These are phyloP conservation scores for Eustoma russellianum DNA, from an alignment of 257 asterid species.

Conservation along the genomic window DNA sequence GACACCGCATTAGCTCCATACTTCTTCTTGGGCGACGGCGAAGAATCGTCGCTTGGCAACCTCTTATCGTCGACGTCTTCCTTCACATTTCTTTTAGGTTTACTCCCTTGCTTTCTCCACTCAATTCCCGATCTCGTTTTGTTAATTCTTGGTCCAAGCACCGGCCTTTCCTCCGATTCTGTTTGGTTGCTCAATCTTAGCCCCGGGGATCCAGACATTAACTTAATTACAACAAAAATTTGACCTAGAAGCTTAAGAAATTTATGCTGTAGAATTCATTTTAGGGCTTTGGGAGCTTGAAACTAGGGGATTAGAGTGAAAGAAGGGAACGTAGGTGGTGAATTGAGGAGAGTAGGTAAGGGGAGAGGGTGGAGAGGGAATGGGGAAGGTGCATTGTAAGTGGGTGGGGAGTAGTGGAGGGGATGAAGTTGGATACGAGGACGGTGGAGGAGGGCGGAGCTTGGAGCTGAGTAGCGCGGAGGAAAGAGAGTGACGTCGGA, in stretches of 20 bases:
- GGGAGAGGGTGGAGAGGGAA: no score
- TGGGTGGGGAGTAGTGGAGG: no score
- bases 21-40: conserved; percentile 44
- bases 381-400: no score
- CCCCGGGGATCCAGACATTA: conserved; percentile 72
- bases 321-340: no score
- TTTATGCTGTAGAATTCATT: no score
- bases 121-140: conserved; percentile 59
- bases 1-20: conserved; percentile 16
- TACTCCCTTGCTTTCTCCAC: conserved; percentile 39
- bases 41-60: conserved; percentile 17
- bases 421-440: no score
- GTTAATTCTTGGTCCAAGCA: conserved; percentile 78
- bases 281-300: no score
- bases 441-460: no score
- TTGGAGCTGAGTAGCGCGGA: no score
- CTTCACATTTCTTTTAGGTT: conserved; percentile 29
- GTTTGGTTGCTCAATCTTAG: conserved; percentile 43
- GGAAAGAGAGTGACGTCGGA: no score
- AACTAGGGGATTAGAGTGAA: neutral
- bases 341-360: no score
- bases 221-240: neutral
- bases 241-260: no score
- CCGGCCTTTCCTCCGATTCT: conserved; percentile 52
- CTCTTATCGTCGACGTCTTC: conserved; percentile 35